Conservation (phyloP, 257 asterid genomes). For the Coffea canephora region DNA sequence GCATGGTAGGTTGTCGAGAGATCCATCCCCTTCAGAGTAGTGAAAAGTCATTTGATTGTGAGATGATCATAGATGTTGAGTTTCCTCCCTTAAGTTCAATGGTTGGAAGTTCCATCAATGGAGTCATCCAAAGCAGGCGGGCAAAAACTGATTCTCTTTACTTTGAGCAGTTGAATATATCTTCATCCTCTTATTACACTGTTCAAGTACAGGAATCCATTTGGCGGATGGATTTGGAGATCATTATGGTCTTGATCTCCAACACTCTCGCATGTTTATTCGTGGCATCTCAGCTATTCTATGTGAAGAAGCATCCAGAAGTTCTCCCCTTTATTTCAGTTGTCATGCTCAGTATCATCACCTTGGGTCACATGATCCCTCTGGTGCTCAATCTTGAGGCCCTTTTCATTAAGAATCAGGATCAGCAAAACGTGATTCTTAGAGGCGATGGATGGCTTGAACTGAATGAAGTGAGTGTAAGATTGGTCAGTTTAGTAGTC, state of each 20-base stretch:
- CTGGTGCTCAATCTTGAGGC: constrained; percentile 66
- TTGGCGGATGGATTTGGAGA: constrained; percentile 77
- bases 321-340: constrained; percentile 43
- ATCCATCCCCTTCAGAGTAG: constrained; percentile 3
- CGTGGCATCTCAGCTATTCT: constrained; percentile 45
- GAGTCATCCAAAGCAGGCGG: constrained; percentile 53
- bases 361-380: constrained; percentile 57
- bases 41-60: constrained; percentile 42
- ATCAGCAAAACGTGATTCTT: constrained; percentile 14
- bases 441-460: constrained; percentile 51
- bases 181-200: constrained; percentile 26
- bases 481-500: constrained; percentile 53
- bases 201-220: constrained; percentile 29
- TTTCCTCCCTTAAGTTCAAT: constrained; percentile 30
- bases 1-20: constrained; percentile 74
- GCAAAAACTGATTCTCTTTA: constrained; percentile 34
- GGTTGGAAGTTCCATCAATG: constrained; percentile 24
- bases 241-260: constrained; percentile 52
- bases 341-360: constrained; percentile 50
- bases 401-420: constrained; percentile 26
- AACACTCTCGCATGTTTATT: constrained; percentile 53
- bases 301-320: constrained; percentile 49
- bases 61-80: constrained; percentile 40
- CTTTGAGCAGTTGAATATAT: constrained; percentile 36
- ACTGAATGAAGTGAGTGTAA: constrained; percentile 53